Evolutionary conservation across 2,329 filamentous ascomycete genomes (phyloP), one percentile per base, ranked within the genome.

Genomic region (Penicillium sp.): DNA sequence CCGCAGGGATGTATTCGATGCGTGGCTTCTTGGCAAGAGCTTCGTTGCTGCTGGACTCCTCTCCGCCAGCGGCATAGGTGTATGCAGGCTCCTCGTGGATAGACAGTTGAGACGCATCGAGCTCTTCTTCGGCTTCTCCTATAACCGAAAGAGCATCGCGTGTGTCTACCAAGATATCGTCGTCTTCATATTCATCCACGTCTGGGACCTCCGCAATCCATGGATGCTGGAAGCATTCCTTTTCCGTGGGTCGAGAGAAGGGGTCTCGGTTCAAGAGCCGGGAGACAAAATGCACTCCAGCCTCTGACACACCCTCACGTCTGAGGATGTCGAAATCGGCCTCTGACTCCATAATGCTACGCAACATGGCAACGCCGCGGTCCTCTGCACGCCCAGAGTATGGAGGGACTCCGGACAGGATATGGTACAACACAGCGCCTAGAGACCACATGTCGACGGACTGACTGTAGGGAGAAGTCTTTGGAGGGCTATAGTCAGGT

Each of bases 391-490:
- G 86, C 15, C 90, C 92, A 31, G 89, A 89, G 73, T 91, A 98
- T 0, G 95, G 94, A 31, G 94, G 90, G 34, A 83, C 83, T 11
- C 86, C 87, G 5, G 89, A 92, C n/a, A 99, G 81, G 6, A 91
- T 83, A 70, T 90, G 95, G 78, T 92, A 99, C 5, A 98, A 78
- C 1, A 99, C 95, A 14, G 93, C 95, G 15, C 91, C 95, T 49
- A 96, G 86, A 0, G 95, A 98, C 94, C 95, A 99, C 63, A 97
- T 90, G 72, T 99, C 95, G 35, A 98, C 91, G 1, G 92, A 91
- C 62, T 96, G 91, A 71, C 88, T 91, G 74, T 99, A 99, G 22
- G 91, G 88, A 77, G 80, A 77, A 71, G 83, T 76, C 76, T 79
- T 77, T 48, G 77, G 66, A 20, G 73, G 55, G 77, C 84, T 64